A percentile compares a stretch with the other conserved stretches of the same genome.
Conservation (phyloP, 2,329 filamentous ascomycete genomes). For the Elsinoe fawcettii region DNA sequence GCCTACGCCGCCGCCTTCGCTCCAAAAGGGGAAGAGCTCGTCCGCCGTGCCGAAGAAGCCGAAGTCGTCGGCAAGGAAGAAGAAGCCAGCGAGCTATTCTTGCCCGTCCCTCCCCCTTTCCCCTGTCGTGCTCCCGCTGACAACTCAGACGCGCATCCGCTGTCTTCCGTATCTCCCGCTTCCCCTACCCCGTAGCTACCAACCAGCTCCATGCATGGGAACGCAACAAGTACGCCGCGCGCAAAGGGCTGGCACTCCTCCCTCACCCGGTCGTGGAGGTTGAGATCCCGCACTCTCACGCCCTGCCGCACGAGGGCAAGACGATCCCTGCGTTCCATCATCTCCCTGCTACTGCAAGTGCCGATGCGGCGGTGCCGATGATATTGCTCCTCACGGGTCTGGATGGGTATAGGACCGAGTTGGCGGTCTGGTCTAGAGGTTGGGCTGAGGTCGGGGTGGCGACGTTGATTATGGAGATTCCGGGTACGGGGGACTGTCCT, state of each 20-base stretch:
- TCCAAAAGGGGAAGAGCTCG: conserved; percentile 52
- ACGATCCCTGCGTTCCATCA: conserved; percentile 59
- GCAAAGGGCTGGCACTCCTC: conserved; percentile 47
- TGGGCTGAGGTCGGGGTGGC: conserved; percentile 44
- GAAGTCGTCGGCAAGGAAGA: conserved; percentile 42
- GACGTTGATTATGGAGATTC: conserved; percentile 48
- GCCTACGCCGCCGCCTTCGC: conserved; percentile 57
- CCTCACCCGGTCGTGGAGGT: conserved; percentile 55
- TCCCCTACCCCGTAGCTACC: conserved; percentile 48
- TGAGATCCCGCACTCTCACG: conserved; percentile 50
- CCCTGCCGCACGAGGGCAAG: conserved; percentile 44
- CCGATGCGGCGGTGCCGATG: conserved; percentile 40
- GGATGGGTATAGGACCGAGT: conserved; percentile 52
- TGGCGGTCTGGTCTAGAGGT: conserved; percentile 45
- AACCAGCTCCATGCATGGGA: conserved; percentile 56
- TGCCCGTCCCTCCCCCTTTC: conserved; percentile 30
- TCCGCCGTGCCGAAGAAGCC: conserved; percentile 45
- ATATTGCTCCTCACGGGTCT: conserved; percentile 52
- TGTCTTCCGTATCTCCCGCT: conserved; percentile 65
- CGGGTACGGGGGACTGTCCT: conserved; percentile 51
- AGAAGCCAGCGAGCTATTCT: conserved; percentile 54
- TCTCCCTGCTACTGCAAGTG: conserved; percentile 42
- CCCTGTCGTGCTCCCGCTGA: conserved; percentile 16
- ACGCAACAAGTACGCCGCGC: conserved; percentile 56
- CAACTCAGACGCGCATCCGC: conserved; percentile 52